phyloP scores from a whole-genome alignment of 371 early-diverging fungal genomes.

The Saksenaea oblongispora region DNA sequence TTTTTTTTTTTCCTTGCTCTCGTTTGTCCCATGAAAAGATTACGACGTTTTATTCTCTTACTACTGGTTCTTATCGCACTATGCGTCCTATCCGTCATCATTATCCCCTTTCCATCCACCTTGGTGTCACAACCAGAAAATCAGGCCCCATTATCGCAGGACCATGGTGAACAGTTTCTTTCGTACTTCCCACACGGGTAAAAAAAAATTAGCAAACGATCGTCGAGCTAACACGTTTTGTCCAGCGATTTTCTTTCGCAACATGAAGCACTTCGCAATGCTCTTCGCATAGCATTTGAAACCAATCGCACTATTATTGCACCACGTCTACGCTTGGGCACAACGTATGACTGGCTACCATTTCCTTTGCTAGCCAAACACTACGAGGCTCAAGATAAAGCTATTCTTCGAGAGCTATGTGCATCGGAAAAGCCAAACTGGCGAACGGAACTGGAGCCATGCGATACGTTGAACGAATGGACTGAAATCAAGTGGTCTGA shows the following conservation, averaged over 20 bases:
- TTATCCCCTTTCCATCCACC: background rate
- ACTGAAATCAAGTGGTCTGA: constrained; percentile 19
- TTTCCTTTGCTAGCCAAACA: constrained; percentile 14
- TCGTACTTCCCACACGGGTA: constrained; percentile 24
- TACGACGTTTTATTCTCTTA: background rate
- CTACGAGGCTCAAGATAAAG: constrained; percentile 23
- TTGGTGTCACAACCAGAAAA: background rate
- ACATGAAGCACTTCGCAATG: constrained; percentile 32
- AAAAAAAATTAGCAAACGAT: background rate
- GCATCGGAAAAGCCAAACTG: constrained; percentile 7
- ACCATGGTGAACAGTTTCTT: constrained; percentile 11
- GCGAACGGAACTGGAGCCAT: constrained; percentile 26
- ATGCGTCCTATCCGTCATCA: background rate
- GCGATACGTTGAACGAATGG: constrained; percentile 9
- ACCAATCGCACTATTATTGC: constrained; percentile 32
- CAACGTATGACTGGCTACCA: constrained; percentile 14
- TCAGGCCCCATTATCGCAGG: background rate
- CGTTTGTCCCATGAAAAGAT: background rate
- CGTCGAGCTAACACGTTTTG: background rate
- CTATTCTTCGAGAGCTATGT: background rate
- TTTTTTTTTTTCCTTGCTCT: constrained; percentile 1
- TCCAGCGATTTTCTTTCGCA: constrained; percentile 20
- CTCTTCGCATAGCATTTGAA: constrained; percentile 29
- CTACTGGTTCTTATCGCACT: background rate
- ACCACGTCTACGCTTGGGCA: constrained; percentile 25